Conservation (phyloP, 139 green algal genomes). For the Gonium pectorale region DNA sequence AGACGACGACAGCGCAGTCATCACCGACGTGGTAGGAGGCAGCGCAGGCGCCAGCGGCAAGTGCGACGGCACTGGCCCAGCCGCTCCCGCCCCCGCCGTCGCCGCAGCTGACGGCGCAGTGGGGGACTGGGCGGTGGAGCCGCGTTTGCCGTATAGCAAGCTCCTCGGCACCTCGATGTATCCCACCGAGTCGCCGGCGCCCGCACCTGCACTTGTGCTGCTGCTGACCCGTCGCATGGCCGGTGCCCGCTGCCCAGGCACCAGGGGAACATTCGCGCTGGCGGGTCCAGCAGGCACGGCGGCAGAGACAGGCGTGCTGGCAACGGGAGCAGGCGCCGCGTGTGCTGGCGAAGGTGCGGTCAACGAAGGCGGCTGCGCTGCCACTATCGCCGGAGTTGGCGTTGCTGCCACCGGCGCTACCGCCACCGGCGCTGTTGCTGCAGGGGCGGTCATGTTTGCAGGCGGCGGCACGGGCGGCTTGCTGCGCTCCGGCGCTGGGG, state of each 20-base stretch:
- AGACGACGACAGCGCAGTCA: neutral
- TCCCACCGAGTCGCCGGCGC: neutral
- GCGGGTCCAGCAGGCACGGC: no score
- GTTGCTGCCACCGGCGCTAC: neutral
- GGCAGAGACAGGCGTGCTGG: no score
- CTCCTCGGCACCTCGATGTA: constrained; percentile 40
- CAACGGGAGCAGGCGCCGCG: no score
- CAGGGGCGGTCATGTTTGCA: no score
- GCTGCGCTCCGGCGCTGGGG: no score
- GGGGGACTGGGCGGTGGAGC: constrained; percentile 14
- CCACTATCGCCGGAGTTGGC: neutral
- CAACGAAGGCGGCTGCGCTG: no score
- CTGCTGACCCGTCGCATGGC: neutral
- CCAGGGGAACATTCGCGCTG: no score
- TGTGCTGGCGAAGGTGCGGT: no score
- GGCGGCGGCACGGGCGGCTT: no score
- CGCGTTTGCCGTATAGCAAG: constrained; percentile 38
- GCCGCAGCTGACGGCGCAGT: neutral
- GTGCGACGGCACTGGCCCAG: neutral
- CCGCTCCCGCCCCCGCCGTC: neutral
- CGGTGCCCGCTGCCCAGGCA: neutral
- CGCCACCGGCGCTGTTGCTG: neutral
- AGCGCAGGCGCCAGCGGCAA: neutral
- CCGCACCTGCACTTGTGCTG: neutral
- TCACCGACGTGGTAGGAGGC: neutral